Base-by-base conservation (phyloP, 2,329 filamentous ascomycete species). In the Bertia moriformis region DNA sequence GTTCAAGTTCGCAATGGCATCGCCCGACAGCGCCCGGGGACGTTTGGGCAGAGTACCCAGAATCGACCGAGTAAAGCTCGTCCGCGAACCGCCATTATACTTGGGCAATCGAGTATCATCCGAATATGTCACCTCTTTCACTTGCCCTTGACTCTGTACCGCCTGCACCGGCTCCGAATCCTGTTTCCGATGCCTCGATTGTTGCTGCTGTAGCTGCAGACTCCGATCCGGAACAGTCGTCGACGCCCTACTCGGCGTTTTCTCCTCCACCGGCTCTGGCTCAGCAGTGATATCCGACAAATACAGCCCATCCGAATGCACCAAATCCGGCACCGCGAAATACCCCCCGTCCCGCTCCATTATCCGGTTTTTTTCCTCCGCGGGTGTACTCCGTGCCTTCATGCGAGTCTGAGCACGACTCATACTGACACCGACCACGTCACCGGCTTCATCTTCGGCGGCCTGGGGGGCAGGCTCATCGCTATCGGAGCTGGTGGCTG, bases 361-460 rank as follows among this genome's bases (percentile, higher is more conserved):
- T 2, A 65, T 65, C 2, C 68, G 66, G n/a, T 60, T 66, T 51
- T 76, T 78, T 49, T 76, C 73, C 15, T 65, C 65, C 7, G 67
- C 68, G 1, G 73, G 71, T 3, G 71, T 77, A 32, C 62, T 60
- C 7, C 71, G 66, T 14, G 70, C 71, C 24, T 63, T 68, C 50
- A 77, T 58, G 33, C 67, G 63, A 38, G 65, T 71, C 51, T 78
- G 73, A 32, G 64, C 60, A 29, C 61, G 62, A 42, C 71, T 63
- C 44, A 78, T 74, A 49, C 72, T 76, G 48, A 78, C 61, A 2
- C 71, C 72, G 46, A 78, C 61, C 22, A 73, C 59, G 12, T 55
- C 32, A 15, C 15, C 15, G 32, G 32, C 32, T 10, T 10, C 32
- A 35, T 35, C 32, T 35, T 35, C 32, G 38, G 10, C 24, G 10